Evolutionary conservation across 305 asterid genomes (phyloP), one percentile per base, ranked within the genome.

Genomic region (Rubia balearica): DNA sequence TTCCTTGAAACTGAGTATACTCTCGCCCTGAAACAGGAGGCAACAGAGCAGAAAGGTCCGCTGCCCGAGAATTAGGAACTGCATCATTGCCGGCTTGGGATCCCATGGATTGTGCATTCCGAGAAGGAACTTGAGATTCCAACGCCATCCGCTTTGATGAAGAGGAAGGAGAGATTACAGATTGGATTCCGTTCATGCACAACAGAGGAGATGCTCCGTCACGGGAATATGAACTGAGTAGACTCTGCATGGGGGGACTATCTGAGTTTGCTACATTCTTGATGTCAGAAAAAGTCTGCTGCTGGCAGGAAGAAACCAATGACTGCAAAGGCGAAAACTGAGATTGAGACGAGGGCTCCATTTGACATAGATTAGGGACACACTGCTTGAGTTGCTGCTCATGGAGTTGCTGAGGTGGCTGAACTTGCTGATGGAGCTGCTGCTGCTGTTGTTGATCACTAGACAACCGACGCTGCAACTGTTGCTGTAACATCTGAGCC

Each of bases 401-500:
- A 74, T 72, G 85, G 49, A 81, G 73, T 67, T 81, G 88, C 19
- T 79, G 88, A 59, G 85, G 71, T 40, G 76, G 85, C 74, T 62
- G 83, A 74, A 73, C 79, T 69, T 75, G 81, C 59, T 76, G 84
- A 21, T 61, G 84, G 73, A 75, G 83, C 65, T 78, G 87, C 57
- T 59, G 63, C 6, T 59, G 65, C 42, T 75, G 90, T 33, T 33
- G 36, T 33, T 33, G 36, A 72, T 87, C 86, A 51, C 79, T 77
- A n/a, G 81, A 81, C 70, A 82, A 90, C 62, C 81, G 84, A 14
- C 74, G 82, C 77, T 81, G 89, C 81, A 83, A 74, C 69, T 83
- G 89, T 66, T 89, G 95, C 75, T 88, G 96, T 80, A 90, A 80
- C 55, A 90, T 79, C 81, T 86, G 97, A 63, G 95, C 90, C 77